Conservation (phyloP, 495 filamentous ascomycete species). For the Penicillium goetzii region DNA sequence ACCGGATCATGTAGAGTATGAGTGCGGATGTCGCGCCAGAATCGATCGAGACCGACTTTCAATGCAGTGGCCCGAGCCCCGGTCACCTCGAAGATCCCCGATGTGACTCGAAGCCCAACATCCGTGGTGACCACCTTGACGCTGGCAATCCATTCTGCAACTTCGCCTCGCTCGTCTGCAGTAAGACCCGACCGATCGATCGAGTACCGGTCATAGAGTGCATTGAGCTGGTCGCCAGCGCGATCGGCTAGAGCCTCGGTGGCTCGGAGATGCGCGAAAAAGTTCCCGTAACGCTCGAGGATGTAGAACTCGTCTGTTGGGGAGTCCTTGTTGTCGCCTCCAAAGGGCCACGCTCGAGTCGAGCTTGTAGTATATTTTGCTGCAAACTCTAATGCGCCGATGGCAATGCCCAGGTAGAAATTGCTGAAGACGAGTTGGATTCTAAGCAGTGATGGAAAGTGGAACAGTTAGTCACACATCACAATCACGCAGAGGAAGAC, state of each 20-base stretch:
- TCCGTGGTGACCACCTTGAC: slow-evolving; percentile 64
- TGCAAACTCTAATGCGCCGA: slow-evolving; percentile 54
- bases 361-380: slow-evolving; percentile 51
- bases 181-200: slow-evolving; percentile 44
- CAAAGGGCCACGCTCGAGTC: slow-evolving; percentile 64
- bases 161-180: slow-evolving; percentile 53
- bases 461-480: neutral
- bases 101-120: slow-evolving; percentile 55
- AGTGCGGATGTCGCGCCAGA: slow-evolving; percentile 63
- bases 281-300: slow-evolving; percentile 62
- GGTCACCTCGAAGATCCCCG: slow-evolving; percentile 62
- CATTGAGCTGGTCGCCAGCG: slow-evolving; percentile 49
- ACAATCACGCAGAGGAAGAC: too few species aligned
- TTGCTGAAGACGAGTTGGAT: slow-evolving; percentile 66
- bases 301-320: slow-evolving; percentile 66
- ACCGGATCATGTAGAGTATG: slow-evolving; percentile 67
- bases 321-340: slow-evolving; percentile 55
- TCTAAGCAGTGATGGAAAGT: slow-evolving; percentile 12
- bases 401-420: slow-evolving; percentile 64
- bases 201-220: slow-evolving; percentile 44
- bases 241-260: slow-evolving; percentile 58
- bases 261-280: slow-evolving; percentile 60
- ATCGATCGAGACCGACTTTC: slow-evolving; percentile 61
- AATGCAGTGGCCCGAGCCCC: slow-evolving; percentile 56
- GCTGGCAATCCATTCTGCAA: slow-evolving; percentile 62